Conservation (phyloP, 2,329 filamentous ascomycete species). For the Fusarium sp. region DNA sequence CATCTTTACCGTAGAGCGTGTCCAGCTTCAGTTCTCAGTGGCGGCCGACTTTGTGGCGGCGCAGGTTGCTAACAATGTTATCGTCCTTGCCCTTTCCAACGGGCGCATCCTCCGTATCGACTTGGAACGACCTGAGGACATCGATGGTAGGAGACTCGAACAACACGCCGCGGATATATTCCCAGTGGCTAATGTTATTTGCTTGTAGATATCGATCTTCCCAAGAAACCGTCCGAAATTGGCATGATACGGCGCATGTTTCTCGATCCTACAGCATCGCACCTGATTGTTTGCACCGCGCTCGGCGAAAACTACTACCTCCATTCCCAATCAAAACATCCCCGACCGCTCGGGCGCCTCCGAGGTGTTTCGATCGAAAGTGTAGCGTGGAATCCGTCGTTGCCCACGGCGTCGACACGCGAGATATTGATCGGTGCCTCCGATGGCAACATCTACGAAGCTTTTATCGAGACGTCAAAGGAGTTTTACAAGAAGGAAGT, state of each 20-base stretch:
- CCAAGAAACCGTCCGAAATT: constrained; percentile 91
- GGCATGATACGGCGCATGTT: constrained; percentile 97
- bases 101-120: constrained; percentile 95
- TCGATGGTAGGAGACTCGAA: constrained; percentile 76
- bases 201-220: constrained; percentile 89
- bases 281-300: constrained; percentile 91
- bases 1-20: constrained; percentile 94
- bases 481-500: constrained; percentile 98
- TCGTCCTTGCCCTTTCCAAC: constrained; percentile 92
- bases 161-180: not conserved
- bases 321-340: constrained; percentile 92
- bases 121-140: constrained; percentile 92
- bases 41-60: constrained; percentile 96
- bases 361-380: constrained; percentile 91
- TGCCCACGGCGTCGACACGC: constrained; percentile 92
- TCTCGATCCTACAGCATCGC: constrained; percentile 95
- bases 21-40: constrained; percentile 94
- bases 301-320: constrained; percentile 98
- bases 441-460: constrained; percentile 97
- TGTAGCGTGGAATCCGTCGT: constrained; percentile 93
- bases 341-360: constrained; percentile 83
- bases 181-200: constrained; percentile 25
- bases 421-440: constrained; percentile 93
- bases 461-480: constrained; percentile 92
- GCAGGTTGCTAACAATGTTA: constrained; percentile 96